A percentile compares a stretch with the other conserved stretches of the same genome.
Conservation (phyloP, 768 basidiomycete species). For the Agaricus sinodeliciosus region DNA sequence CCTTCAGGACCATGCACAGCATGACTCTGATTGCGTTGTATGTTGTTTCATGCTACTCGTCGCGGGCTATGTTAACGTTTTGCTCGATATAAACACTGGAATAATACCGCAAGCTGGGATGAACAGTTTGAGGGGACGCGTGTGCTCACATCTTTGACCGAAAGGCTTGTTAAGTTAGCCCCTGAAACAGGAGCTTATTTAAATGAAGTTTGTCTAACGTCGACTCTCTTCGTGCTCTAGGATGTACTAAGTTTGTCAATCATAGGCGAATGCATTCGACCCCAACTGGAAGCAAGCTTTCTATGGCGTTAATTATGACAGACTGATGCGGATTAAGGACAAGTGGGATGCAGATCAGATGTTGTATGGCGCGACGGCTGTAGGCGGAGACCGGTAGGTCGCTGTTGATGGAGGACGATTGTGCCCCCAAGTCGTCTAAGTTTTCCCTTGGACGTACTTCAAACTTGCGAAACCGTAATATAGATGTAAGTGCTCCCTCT, state of each 20-base stretch:
- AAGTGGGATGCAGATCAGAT: slow-evolving; percentile 13
- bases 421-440: slow-evolving; percentile 1
- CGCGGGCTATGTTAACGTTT: background rate
- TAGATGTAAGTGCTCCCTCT: no score
- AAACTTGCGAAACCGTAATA: no score
- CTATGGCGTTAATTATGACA: slow-evolving; percentile 14
- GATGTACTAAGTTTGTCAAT: background rate
- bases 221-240: background rate
- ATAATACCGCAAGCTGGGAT: slow-evolving; percentile 12
- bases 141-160: slow-evolving; percentile 7
- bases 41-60: background rate
- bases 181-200: slow-evolving; percentile 15
- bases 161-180: slow-evolving; percentile 10
- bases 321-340: slow-evolving; percentile 11
- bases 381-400: slow-evolving; percentile 13
- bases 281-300: slow-evolving; percentile 15
- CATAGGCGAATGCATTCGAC: slow-evolving; percentile 14
- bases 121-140: slow-evolving; percentile 7
- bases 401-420: slow-evolving; percentile 6
- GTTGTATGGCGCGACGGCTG: slow-evolving; percentile 16
- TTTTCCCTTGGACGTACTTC: no score
- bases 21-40: slow-evolving; percentile 10
- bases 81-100: slow-evolving; percentile 5
- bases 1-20: slow-evolving; percentile 13
- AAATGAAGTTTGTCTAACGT: slow-evolving; percentile 10